phyloP scores from a whole-genome alignment of 2,329 filamentous ascomycete species.

The Botrytis aclada region DNA sequence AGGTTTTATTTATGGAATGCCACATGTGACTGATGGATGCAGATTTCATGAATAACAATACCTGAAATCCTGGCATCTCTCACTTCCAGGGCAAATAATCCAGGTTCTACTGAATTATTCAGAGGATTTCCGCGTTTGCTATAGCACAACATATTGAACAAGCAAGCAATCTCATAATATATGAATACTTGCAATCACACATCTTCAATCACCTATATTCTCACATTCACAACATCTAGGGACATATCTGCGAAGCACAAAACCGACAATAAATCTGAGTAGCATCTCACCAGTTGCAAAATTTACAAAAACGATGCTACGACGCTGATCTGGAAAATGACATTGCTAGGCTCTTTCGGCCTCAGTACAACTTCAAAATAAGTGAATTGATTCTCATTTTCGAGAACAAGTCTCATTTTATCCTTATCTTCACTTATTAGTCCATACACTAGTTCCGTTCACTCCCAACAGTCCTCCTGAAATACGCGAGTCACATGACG shows the following conservation, averaged over 20 bases:
- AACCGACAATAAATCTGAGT: neutral
- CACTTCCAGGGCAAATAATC: neutral
- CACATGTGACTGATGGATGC: too few species aligned
- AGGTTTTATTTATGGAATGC: too few species aligned
- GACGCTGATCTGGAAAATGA: neutral
- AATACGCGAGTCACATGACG: neutral
- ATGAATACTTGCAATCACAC: neutral
- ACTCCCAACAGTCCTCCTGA: constrained; percentile 4
- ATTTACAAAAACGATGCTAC: neutral
- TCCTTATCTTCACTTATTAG: neutral
- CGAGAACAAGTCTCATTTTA: neutral
- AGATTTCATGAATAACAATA: neutral
- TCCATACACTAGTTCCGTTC: neutral
- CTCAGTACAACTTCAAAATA: rapidly evolving
- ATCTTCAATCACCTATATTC: neutral
- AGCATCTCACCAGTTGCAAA: neutral
- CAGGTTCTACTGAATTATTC: rapidly evolving
- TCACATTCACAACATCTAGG: neutral
- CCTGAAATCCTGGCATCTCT: too few species aligned
- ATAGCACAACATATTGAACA: neutral
- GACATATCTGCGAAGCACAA: neutral
- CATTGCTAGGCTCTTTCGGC: rapidly evolving
- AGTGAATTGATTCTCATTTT: neutral
- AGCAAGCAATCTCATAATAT: neutral
- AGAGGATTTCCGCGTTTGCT: neutral